These are phyloP conservation scores for Blastobotrys chiropterorum DNA, from an alignment of 805 yeast species.

Conservation along the genomic window DNA sequence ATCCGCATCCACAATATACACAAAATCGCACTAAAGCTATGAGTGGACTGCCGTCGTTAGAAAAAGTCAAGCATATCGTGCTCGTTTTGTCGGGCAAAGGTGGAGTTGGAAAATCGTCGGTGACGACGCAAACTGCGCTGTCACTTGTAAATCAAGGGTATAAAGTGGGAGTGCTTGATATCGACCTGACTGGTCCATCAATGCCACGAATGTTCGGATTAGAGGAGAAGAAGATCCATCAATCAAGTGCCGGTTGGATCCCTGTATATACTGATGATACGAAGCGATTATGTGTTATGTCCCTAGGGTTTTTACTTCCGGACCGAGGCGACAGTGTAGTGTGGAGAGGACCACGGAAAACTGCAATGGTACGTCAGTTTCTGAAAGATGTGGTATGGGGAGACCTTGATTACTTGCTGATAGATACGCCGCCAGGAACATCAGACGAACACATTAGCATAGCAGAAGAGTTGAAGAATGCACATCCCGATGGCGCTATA, in stretches of 20 bases:
- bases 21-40: not conserved
- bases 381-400: conserved; percentile 91
- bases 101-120: conserved; percentile 95
- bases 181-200: conserved; percentile 95
- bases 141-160: conserved; percentile 62
- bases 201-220: conserved; percentile 94
- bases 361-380: conserved; percentile 95
- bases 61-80: conserved; percentile 65
- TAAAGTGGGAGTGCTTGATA: conserved; percentile 91
- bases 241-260: conserved; percentile 81
- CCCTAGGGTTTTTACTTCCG: conserved; percentile 78
- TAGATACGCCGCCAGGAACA: conserved; percentile 99
- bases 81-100: conserved; percentile 91
- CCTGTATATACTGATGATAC: conserved; percentile 58
- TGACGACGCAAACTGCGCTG: conserved; percentile 91
- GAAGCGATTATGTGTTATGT: conserved; percentile 61
- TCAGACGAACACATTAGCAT: conserved; percentile 97
- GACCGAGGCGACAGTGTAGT: conserved; percentile 87
- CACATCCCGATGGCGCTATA: conserved; percentile 83
- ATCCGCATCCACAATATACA: not conserved
- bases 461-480: conserved; percentile 74
- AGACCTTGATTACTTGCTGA: conserved; percentile 62
- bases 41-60: conserved; percentile 30
- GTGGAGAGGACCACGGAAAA: conserved; percentile 98
- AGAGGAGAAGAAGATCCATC: conserved; percentile 73